Percentiles rank a stretch among this genome's conserved stretches.
Evolutionary conservation across 73 alveolate species (phyloP).

Genomic region (Paramecium biaurelia): DNA sequence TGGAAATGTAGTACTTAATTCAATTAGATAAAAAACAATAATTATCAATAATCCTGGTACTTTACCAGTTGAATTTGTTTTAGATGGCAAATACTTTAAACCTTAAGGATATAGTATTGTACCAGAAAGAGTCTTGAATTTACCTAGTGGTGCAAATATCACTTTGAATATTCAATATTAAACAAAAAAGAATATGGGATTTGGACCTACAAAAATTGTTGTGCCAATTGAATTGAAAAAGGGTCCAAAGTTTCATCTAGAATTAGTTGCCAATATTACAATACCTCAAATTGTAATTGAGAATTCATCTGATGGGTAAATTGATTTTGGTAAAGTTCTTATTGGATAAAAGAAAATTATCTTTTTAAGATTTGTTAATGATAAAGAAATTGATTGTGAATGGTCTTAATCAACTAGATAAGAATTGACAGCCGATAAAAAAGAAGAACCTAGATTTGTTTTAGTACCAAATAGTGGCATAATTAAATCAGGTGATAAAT

Average conservation of each 20-base stretch:
- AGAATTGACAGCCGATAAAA: conserved; percentile 53
- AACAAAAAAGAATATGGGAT: conserved; percentile 90
- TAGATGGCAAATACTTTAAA: conserved; percentile 77
- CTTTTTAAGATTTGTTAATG: conserved; percentile 93
- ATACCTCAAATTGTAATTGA: conserved; percentile 79
- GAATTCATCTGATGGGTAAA: conserved; percentile 73
- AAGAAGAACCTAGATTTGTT: conserved; percentile 65
- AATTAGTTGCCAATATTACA: conserved; percentile 91
- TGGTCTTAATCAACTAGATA: conserved; percentile 93
- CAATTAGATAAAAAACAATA: conserved; percentile 72
- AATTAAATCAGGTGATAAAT: conserved; percentile 92
- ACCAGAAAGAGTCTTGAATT: conserved; percentile 79
- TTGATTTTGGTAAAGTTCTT: conserved; percentile 97
- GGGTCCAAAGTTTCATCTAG: conserved; percentile 94
- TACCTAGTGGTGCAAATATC: conserved; percentile 73
- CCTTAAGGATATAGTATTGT: conserved; percentile 77
- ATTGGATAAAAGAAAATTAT: conserved; percentile 92
- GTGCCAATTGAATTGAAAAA: conserved; percentile 90
- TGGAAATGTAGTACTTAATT: conserved; percentile 86
- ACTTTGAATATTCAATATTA: conserved; percentile 74
- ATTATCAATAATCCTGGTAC: conserved; percentile 77
- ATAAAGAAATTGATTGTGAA: conserved; percentile 96
- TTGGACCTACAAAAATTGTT: conserved; percentile 87
- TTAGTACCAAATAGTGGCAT: conserved; percentile 92
- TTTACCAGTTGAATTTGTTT: conserved; percentile 69